Percentiles rank a stretch among this genome's conserved stretches.
phyloP scores from a whole-genome alignment of 306 rosid genomes.

The Lupinus albus region DNA sequence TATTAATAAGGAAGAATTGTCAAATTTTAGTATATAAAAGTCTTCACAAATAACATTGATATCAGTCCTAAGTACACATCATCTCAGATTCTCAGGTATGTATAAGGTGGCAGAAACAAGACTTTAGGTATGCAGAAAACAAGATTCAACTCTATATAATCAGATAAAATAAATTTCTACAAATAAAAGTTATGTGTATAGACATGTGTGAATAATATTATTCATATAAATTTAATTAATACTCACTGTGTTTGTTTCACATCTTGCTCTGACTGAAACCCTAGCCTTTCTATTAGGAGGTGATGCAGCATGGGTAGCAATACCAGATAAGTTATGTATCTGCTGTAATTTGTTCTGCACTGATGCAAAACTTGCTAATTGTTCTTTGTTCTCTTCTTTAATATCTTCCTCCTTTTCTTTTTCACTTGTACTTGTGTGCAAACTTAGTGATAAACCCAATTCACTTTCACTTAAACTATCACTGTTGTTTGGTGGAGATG shows the following conservation, averaged over 20 bases:
- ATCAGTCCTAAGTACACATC: no score
- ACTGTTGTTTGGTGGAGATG: conserved; percentile 38
- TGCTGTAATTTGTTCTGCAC: conserved; percentile 42
- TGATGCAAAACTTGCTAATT: conserved; percentile 35
- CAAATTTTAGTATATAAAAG: no score
- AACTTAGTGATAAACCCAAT: conserved; percentile 75
- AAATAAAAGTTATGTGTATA: not conserved
- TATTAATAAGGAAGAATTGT: no score
- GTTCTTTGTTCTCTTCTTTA: conserved; percentile 35
- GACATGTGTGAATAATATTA: not conserved
- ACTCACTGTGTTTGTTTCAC: conserved; percentile 88
- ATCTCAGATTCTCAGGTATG: no score
- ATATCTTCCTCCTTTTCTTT: conserved; percentile 36
- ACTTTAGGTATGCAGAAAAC: no score
- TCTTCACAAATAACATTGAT: no score
- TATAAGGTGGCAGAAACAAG: no score
- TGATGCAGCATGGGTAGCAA: conserved; percentile 47
- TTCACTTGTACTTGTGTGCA: conserved; percentile 47
- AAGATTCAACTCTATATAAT: no score
- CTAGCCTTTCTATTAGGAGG: conserved; percentile 84
- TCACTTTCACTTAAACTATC: conserved; percentile 45
- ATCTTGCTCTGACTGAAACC: conserved; percentile 96
- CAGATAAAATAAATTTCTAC: no score
- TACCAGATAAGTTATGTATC: conserved; percentile 36
- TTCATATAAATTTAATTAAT: not conserved